Evolutionary conservation across 2,329 filamentous ascomycete species (phyloP).

Genomic region (Tolypocladium ophioglossoides): DNA sequence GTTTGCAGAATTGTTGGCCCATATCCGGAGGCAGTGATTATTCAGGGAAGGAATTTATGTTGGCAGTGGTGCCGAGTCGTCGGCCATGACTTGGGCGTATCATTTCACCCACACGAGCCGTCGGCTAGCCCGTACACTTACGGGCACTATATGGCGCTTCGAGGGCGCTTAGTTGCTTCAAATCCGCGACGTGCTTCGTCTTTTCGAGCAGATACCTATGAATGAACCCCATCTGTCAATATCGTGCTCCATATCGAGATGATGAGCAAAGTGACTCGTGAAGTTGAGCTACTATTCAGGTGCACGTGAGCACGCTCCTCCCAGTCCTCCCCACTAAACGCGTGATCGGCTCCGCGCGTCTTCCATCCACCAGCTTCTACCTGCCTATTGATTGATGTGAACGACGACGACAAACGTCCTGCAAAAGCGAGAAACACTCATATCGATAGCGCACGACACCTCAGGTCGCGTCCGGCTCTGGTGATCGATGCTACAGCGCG

Average conservation of each 20-base stretch:
- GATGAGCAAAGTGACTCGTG: not conserved
- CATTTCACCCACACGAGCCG: not conserved
- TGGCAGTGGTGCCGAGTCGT: too few relatives aligned
- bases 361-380: not conserved
- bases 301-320: slow-evolving; percentile 1
- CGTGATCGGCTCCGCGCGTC: not conserved
- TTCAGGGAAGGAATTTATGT: not conserved
- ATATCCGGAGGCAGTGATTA: not conserved
- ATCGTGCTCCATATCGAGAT: not conserved
- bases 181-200: not conserved
- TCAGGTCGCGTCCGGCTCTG: not conserved
- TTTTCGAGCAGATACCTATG: not conserved
- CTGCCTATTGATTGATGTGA: not conserved
- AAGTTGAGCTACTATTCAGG: too few relatives aligned
- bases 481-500: slow-evolving; percentile 1
- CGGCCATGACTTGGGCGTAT: too few relatives aligned
- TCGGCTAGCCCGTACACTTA: not conserved
- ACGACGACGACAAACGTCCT: not conserved
- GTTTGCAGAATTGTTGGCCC: not conserved
- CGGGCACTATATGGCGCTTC: not conserved
- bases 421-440: not conserved
- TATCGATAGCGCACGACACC: not conserved
- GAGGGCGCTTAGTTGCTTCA: not conserved
- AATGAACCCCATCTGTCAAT: too few relatives aligned
- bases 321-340: not conserved